Conservation (phyloP, 2,329 filamentous ascomycete species). For the Botrytis hyacinthi region DNA sequence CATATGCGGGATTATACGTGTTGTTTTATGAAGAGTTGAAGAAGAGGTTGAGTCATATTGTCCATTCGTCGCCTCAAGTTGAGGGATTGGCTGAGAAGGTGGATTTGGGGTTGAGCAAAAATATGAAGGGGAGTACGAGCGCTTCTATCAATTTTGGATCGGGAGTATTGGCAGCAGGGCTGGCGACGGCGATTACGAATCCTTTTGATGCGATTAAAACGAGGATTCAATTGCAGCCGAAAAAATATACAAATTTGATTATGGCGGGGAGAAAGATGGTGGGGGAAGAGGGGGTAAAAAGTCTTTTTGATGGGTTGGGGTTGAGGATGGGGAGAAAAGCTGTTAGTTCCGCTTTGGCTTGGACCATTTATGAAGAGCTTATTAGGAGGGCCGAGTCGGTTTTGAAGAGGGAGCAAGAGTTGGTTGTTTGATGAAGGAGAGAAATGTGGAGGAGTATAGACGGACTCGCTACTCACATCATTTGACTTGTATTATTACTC, state of each 20-base stretch:
- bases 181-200: slow-evolving; percentile 87
- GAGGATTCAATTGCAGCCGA: slow-evolving; percentile 84
- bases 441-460: background rate
- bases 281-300: slow-evolving; percentile 72
- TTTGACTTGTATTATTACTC: background rate
- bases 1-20: slow-evolving; percentile 93
- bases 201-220: slow-evolving; percentile 98
- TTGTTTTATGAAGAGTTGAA: slow-evolving; percentile 89
- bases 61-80: slow-evolving; percentile 31
- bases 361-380: slow-evolving; percentile 95
- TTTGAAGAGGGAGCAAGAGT: slow-evolving; percentile 21
- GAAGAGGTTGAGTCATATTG: slow-evolving; percentile 48
- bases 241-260: slow-evolving; percentile 77
- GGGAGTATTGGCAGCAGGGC: slow-evolving; percentile 73
- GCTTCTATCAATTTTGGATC: slow-evolving; percentile 82
- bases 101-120: background rate
- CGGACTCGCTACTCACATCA: background rate
- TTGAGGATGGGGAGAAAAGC: slow-evolving; percentile 89
- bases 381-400: slow-evolving; percentile 63
- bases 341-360: slow-evolving; percentile 88
- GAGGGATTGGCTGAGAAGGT: slow-evolving; percentile 24
- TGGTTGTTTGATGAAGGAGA: background rate
- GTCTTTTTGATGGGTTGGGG: slow-evolving; percentile 81
- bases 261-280: slow-evolving; percentile 77
- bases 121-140: slow-evolving; percentile 43